Base-by-base conservation (phyloP, 1,284 basidiomycete species). In the Peniophora sp. region DNA sequence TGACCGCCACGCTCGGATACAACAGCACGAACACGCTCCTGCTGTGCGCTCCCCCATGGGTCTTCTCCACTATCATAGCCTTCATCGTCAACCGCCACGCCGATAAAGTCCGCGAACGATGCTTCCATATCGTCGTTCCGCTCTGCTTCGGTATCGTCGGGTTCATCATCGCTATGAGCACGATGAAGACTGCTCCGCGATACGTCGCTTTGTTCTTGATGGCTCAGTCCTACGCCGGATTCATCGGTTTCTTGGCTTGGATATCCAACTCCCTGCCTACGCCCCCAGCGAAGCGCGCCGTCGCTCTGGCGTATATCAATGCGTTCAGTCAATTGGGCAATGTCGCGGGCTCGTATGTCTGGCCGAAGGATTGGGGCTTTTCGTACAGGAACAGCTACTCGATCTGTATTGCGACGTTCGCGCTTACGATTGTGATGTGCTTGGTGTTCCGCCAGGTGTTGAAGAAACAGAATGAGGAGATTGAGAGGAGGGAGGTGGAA, bases 151-250 rank as follows among this genome's bases (percentile, higher is more conserved):
- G 84, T 14, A 78, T 86, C 45, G 48, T 85, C n/a, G 89, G 87
- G 3, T 90, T 90, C 63, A 59, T 85, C 46, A 79, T 93, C 48
- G 83, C 89, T 1, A 74, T 85, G 50, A 73, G 75, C 16, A 88
- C 83, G 1, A 81, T 83, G 79, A 83, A 83, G 62, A 73, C 69
- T 2, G 71, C 71, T 3, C 71, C 80, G 25, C 83, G 88, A 36
- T 91, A 92, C 63, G 65, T 87, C 20, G 81, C 87, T 10, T 65
- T 91, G 81, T 89, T 90, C 65, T 65, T 90, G 48, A 85, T 89
- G 81, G 83, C 85, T 8, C 82, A 85, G 55, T 81, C 82, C 0
- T 89, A 86, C 57, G 74, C 83, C 2, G 85, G 77, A 1, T 85
- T 84, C 65, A 79, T 89, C 51, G 74, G 75, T 50, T 80, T 85